Percentiles rank a stretch among this genome's conserved stretches.
Evolutionary conservation across 345 rosid genomes (phyloP).

Genomic region (Raphanus sativus): DNA sequence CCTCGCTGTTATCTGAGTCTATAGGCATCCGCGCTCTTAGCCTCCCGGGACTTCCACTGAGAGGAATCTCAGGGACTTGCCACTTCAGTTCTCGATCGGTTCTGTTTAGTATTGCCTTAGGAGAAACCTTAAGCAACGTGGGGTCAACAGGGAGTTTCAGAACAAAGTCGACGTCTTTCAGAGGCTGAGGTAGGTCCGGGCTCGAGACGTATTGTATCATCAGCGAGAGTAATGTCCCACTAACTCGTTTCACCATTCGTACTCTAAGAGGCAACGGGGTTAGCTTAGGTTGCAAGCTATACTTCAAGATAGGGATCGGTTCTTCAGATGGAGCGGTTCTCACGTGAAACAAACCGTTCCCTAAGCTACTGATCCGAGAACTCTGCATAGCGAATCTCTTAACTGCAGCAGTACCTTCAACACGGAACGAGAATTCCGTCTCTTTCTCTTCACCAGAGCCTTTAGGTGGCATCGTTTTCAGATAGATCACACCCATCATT

Average conservation of each 20-base stretch:
- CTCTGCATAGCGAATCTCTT: constrained; percentile 82
- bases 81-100: constrained; percentile 86
- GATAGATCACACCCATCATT: constrained; percentile 82
- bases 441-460: constrained; percentile 74
- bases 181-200: constrained; percentile 71
- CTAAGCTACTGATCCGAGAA: constrained; percentile 77
- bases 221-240: constrained; percentile 91
- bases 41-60: constrained; percentile 65
- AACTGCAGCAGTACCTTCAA: constrained; percentile 65
- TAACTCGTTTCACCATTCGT: constrained; percentile 72
- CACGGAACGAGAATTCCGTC: constrained; percentile 87
- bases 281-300: constrained; percentile 78
- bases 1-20: constrained; percentile 66
- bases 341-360: constrained; percentile 85
- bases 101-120: constrained; percentile 86
- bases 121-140: constrained; percentile 85
- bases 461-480: constrained; percentile 80
- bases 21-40: constrained; percentile 90
- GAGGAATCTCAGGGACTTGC: constrained; percentile 83
- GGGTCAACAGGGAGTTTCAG: constrained; percentile 96
- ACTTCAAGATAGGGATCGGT: constrained; percentile 84
- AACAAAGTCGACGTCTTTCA: constrained; percentile 69
- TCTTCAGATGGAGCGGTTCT: constrained; percentile 90
- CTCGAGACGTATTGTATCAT: constrained; percentile 94
- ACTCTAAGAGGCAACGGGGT: constrained; percentile 91